Evolutionary conservation across 768 basidiomycete species (phyloP).

Genomic region (Sarcodon aspratus): DNA sequence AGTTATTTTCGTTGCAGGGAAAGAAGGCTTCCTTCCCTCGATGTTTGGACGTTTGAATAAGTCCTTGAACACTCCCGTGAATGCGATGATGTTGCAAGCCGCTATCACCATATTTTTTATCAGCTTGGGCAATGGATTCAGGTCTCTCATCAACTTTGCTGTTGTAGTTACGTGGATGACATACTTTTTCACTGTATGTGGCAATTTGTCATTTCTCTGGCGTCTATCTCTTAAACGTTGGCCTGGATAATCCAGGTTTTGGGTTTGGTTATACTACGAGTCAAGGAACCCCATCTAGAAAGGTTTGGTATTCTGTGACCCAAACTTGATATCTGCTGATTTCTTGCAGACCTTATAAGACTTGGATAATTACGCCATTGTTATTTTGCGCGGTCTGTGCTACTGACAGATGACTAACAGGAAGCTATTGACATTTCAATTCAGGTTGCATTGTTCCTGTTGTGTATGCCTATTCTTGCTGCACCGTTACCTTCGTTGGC

Average conservation of each 20-base stretch:
- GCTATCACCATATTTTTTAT: conserved; percentile 69
- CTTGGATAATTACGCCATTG: conserved; percentile 85
- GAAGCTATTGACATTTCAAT: neutral
- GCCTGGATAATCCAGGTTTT: conserved; percentile 45
- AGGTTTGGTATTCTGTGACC: conserved; percentile 29
- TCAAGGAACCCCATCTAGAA: conserved; percentile 85
- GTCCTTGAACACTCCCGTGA: conserved; percentile 73
- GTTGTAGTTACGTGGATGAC: conserved; percentile 83
- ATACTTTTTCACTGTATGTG: conserved; percentile 70
- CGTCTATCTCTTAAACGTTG: neutral
- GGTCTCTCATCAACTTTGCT: conserved; percentile 81
- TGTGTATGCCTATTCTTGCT: conserved; percentile 91
- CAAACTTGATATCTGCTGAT: conserved; percentile 1
- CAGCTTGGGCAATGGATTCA: conserved; percentile 79
- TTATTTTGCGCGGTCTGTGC: conserved; percentile 72
- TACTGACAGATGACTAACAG: neutral
- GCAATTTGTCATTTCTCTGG: neutral
- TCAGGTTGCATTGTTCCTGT: conserved; percentile 78
- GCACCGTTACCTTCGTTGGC: conserved; percentile 83
- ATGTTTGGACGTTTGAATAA: conserved; percentile 72
- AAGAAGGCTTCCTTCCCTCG: conserved; percentile 78
- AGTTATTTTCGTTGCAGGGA: conserved; percentile 80
- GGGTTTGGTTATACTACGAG: conserved; percentile 75
- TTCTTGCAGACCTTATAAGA: conserved; percentile 72
- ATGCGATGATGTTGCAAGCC: conserved; percentile 77